Conservation (phyloP, 345 rosid species). For the Hibiscus mutabilis region DNA sequence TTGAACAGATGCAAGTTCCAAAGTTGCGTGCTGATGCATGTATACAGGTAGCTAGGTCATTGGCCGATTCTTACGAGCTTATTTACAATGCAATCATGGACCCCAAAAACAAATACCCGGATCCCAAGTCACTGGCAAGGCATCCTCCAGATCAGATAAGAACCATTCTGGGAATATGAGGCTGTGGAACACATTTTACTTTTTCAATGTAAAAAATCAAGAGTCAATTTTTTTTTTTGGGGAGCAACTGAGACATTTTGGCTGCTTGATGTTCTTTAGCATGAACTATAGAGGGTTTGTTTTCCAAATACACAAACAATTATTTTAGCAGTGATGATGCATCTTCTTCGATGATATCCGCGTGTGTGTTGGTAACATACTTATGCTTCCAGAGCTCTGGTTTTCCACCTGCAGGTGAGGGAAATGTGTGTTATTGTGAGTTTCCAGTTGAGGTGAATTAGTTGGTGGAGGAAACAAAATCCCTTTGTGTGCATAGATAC, state of each 20-base stretch:
- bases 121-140: constrained; percentile 79
- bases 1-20: constrained; percentile 90
- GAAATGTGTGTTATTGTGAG: no score
- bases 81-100: constrained; percentile 69
- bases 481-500: no score
- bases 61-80: constrained; percentile 73
- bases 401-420: no score
- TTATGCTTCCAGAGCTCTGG: not conserved
- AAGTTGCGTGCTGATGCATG: constrained; percentile 82
- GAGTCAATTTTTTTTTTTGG: not conserved
- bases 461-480: no score
- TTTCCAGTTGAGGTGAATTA: no score
- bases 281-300: not conserved
- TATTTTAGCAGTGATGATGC: not conserved
- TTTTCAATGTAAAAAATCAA: not conserved
- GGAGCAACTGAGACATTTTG: not conserved
- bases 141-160: constrained; percentile 94
- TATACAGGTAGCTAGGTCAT: constrained; percentile 55
- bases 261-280: not conserved
- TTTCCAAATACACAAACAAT: not conserved
- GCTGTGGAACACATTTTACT: not conserved
- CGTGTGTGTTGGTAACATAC: not conserved
- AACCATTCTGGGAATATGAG: constrained; percentile 86
- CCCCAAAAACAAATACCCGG: constrained; percentile 61
- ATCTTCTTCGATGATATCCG: not conserved